Percentiles rank a stretch among this genome's conserved stretches.
phyloP scores from a whole-genome alignment of 1,284 basidiomycete genomes.

The Athelia psychrophila region DNA sequence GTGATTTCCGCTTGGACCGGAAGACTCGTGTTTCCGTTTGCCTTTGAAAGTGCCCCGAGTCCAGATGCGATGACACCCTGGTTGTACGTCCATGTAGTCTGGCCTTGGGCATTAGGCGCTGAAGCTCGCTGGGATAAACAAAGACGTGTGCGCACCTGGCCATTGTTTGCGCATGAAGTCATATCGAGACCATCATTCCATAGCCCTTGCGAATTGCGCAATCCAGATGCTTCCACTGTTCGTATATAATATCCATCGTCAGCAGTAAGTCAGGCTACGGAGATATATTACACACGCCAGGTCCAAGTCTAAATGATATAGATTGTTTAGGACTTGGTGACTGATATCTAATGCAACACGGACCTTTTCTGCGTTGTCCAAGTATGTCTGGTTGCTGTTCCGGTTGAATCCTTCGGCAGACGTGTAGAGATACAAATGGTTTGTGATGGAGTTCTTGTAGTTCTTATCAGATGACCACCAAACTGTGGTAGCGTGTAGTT shows the following conservation, averaged over 20 bases:
- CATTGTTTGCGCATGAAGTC: conserved; percentile 44
- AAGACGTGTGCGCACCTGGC: conserved; percentile 26
- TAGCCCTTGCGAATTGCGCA: conserved; percentile 45
- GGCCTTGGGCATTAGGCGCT: conserved; percentile 20
- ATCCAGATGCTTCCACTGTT: conserved; percentile 34
- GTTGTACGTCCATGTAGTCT: conserved; percentile 35
- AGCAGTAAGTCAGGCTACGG: neutral
- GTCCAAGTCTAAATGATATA: conserved; percentile 46
- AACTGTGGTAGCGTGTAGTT: conserved; percentile 25
- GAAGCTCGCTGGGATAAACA: conserved; percentile 5
- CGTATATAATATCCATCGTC: neutral
- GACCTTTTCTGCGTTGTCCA: conserved; percentile 45
- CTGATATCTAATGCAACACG: neutral
- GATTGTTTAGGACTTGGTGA: neutral
- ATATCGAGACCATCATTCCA: conserved; percentile 47
- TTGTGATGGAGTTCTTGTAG: conserved; percentile 59
- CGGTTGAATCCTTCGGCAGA: conserved; percentile 46
- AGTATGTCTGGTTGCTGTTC: conserved; percentile 32
- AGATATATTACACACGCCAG: conserved; percentile 37
- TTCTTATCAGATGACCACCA: conserved; percentile 54
- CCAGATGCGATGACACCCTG: conserved; percentile 51
- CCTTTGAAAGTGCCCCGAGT: conserved; percentile 40
- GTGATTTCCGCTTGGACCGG: conserved; percentile 48
- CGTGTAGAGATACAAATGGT: conserved; percentile 48
- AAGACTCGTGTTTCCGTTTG: conserved; percentile 34